Base-by-base conservation (phyloP, 176 grass and related monocot genomes). In the Zoysia pacifica region DNA sequence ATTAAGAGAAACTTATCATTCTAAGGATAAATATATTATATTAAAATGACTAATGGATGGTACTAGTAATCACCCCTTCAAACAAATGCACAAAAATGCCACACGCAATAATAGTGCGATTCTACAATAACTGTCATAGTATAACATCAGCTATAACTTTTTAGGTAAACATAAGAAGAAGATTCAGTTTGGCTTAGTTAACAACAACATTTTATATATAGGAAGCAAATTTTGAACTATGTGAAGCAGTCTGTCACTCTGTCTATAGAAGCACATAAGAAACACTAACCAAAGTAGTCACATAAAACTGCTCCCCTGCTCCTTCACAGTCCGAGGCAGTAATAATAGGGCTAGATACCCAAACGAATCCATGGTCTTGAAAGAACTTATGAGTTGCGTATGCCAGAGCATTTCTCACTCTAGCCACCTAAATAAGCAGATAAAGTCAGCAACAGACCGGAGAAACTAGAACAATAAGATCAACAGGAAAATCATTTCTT, bases 251-350 rank as follows among this genome's bases (percentile, higher is more conserved):
- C 65, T 74, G 10, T 61, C 65, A 89, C 16, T 50, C 65, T 74
- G 10, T 61, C 65, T 59, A 76, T 55, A 82, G 59, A 71, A 86
- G 83, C 66, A 72, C 20, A 77, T 60, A 52, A 72, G 78, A 84
- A 56, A 66, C 75, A 84, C 86, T 81, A 85, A 98, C 96, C 96
- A 98, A 84, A 83, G 96, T 98, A 87, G 96, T 98, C 50, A 98
- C 90, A 49, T 91, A 95, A 75, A 98, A 98, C 80, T 98, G 96
- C 75, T 98, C 96, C 18, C 96, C 96, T 6, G 90, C 90, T 75
- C 96, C 96, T 93, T 98, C 96, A 78, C 96, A 98, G 83, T 98
- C 96, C 19, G 92, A 98, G 50, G 96, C 90, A 81, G 96, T 98
- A 73, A 98, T 98, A 73, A 98, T 98, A 13, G 96, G 96, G 84